Evolutionary conservation across 805 yeast genomes (phyloP).

Genomic region (Candida germanica): DNA sequence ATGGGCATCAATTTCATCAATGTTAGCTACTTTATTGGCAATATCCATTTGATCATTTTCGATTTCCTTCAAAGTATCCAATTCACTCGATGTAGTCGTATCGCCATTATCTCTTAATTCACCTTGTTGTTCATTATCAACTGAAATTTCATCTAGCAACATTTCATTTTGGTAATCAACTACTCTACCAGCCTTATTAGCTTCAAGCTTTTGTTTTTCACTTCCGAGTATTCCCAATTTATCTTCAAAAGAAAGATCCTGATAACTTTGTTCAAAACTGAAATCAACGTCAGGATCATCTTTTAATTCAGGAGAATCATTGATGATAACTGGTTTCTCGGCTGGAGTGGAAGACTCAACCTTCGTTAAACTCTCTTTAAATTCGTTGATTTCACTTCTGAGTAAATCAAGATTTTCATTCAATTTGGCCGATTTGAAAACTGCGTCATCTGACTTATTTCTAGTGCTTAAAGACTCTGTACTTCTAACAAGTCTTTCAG

Average conservation of each 20-base stretch:
- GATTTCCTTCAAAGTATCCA: slow-evolving; percentile 6
- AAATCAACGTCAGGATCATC: slow-evolving; percentile 21
- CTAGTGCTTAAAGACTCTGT: slow-evolving; percentile 1
- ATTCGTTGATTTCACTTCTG: slow-evolving; percentile 42
- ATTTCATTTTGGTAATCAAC: background rate
- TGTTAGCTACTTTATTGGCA: slow-evolving; percentile 3
- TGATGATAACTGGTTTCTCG: slow-evolving; percentile 8
- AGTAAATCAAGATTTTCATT: slow-evolving; percentile 40
- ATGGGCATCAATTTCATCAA: slow-evolving; percentile 12
- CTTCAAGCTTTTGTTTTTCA: background rate
- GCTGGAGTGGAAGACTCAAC: slow-evolving; percentile 16
- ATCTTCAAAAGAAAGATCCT: slow-evolving; percentile 40
- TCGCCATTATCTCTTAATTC: background rate
- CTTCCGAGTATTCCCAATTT: slow-evolving; percentile 27
- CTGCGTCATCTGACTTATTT: slow-evolving; percentile 6
- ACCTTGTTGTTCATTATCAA: slow-evolving; percentile 1
- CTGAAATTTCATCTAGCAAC: background rate
- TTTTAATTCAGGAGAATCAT: slow-evolving; percentile 14
- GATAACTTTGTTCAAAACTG: slow-evolving; percentile 38
- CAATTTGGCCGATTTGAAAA: slow-evolving; percentile 32
- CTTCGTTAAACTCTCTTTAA: slow-evolving; percentile 38
- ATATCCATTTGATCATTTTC: slow-evolving; percentile 2
- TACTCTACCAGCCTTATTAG: background rate
- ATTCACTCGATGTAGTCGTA: slow-evolving; percentile 2
- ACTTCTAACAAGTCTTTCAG: background rate